phyloP scores from a whole-genome alignment of 1,284 basidiomycete genomes.

The Cystobasidium pallidum region DNA sequence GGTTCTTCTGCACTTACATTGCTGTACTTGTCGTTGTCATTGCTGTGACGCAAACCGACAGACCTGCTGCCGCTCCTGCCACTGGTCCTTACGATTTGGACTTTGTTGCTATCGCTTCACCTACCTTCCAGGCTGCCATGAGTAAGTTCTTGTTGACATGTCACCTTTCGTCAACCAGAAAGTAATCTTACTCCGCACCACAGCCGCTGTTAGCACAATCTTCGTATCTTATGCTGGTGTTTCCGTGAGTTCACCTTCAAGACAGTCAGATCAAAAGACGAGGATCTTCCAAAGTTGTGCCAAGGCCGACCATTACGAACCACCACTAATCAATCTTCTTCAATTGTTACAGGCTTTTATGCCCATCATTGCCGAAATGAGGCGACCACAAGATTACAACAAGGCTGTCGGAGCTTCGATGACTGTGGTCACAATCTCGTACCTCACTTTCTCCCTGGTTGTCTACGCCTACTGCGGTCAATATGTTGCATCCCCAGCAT shows the following conservation, averaged over 20 bases:
- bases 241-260: too few species aligned
- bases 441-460: constrained; percentile 50
- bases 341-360: too few species aligned
- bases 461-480: constrained; percentile 54
- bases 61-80: constrained; percentile 58
- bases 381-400: constrained; percentile 52
- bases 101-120: constrained; percentile 41
- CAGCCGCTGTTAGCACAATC: constrained; percentile 9
- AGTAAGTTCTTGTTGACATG: too few species aligned
- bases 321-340: too few species aligned
- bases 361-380: constrained; percentile 58
- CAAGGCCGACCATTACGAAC: too few species aligned
- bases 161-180: too few species aligned
- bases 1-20: constrained; percentile 44
- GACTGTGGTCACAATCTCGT: constrained; percentile 49
- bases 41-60: constrained; percentile 61
- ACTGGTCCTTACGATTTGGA: constrained; percentile 56
- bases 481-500: constrained; percentile 58
- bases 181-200: neutral
- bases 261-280: too few species aligned
- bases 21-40: constrained; percentile 58
- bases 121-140: constrained; percentile 46
- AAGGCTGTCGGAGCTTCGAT: constrained; percentile 50
- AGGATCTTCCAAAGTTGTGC: too few species aligned
- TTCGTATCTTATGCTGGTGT: constrained; percentile 25